phyloP scores from a whole-genome alignment of 345 rosid species.

The Corymbia maculata region DNA sequence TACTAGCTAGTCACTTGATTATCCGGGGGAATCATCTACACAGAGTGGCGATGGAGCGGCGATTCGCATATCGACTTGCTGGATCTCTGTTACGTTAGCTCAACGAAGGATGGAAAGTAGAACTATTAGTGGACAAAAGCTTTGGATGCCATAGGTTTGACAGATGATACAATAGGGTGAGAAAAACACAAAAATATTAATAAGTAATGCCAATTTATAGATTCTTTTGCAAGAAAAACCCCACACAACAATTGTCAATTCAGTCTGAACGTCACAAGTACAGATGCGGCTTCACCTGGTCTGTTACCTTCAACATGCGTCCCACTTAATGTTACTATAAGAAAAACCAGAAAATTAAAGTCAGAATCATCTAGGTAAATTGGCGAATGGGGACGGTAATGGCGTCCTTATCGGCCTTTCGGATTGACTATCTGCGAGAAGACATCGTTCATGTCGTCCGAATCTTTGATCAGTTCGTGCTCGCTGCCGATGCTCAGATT shows the following conservation, averaged over 20 bases:
- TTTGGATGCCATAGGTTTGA: not conserved
- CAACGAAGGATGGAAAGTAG: not conserved
- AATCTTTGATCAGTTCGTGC: conserved; percentile 6
- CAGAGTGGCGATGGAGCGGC: not conserved
- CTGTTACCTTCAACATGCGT: not conserved
- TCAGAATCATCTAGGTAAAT: not conserved
- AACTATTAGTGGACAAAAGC: not conserved
- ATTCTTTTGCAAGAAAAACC: not conserved
- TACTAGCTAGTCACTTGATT: not conserved
- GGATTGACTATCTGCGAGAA: conserved; percentile 61
- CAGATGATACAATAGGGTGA: not conserved
- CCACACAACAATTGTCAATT: not conserved
- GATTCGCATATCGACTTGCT: not conserved
- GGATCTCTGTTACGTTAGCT: not conserved
- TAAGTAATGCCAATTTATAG: not conserved
- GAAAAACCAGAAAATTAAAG: not conserved
- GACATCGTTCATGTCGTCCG: conserved; percentile 20
- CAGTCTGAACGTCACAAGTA: not conserved
- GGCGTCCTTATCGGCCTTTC: conserved; percentile 33
- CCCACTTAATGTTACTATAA: not conserved
- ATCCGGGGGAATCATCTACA: not conserved
- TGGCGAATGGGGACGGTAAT: not conserved
- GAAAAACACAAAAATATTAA: not conserved
- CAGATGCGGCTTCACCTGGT: not conserved
- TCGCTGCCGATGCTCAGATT: conserved; percentile 20